These are phyloP conservation scores for Serendipita sp. DNA, from an alignment of 768 basidiomycete species.

Conservation along the genomic window DNA sequence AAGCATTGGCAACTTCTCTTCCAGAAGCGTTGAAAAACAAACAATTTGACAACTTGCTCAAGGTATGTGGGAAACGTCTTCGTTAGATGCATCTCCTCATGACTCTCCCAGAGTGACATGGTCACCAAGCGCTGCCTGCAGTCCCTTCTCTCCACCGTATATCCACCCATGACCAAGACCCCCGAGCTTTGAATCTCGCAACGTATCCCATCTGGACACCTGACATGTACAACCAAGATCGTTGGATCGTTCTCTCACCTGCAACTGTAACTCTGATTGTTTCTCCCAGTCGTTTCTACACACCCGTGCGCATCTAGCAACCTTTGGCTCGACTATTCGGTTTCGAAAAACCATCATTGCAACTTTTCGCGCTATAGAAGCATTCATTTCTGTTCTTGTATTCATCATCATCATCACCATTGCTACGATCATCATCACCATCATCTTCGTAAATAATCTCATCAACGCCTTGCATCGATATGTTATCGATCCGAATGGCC, in stretches of 20 bases:
- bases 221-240: neutral
- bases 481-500: too few relatives aligned
- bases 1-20: conserved; percentile 87
- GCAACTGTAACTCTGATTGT: neutral
- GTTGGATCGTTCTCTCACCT: neutral
- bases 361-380: too few relatives aligned
- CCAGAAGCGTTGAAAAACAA: conserved; percentile 91
- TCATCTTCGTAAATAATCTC: too few relatives aligned
- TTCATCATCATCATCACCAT: too few relatives aligned
- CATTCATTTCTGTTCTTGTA: too few relatives aligned
- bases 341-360: too few relatives aligned
- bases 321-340: too few relatives aligned
- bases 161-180: conserved; percentile 3
- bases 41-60: conserved; percentile 81
- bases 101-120: conserved; percentile 63
- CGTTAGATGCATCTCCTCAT: neutral
- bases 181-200: neutral
- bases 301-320: too few relatives aligned
- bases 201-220: neutral
- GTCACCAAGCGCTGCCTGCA: conserved; percentile 92
- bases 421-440: too few relatives aligned
- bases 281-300: neutral
- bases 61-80: conserved; percentile 34
- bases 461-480: too few relatives aligned
- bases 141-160: conserved; percentile 72